phyloP scores from a whole-genome alignment of 2,329 filamentous ascomycete genomes.

The Aspergillus melleus region DNA sequence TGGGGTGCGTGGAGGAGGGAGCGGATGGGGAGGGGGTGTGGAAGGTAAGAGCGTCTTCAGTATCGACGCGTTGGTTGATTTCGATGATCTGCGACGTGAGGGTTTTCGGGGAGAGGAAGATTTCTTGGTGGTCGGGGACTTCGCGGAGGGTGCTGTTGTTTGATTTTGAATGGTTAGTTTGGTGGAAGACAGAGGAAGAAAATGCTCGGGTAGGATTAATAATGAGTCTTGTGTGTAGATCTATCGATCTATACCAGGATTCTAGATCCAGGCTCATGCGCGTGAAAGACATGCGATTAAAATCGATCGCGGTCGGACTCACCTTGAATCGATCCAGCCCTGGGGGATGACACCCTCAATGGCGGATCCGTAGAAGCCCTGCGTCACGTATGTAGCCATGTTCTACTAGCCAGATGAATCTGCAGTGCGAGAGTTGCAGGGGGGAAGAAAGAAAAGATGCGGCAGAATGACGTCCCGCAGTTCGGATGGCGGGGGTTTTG shows the following conservation, averaged over 20 bases:
- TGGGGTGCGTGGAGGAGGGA: constrained; percentile 42
- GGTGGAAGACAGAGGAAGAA: neutral
- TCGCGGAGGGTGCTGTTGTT: constrained; percentile 34
- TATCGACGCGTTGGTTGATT: constrained; percentile 75
- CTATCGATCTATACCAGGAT: no score
- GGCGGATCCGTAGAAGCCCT: constrained; percentile 37
- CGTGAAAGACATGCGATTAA: neutral
- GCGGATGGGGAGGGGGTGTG: constrained; percentile 14
- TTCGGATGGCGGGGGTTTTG: neutral
- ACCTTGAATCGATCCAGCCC: constrained; percentile 41
- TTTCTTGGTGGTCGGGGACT: constrained; percentile 71
- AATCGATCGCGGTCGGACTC: constrained; percentile 7
- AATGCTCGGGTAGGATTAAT: neutral
- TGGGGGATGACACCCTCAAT: constrained; percentile 35
- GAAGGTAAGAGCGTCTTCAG: constrained; percentile 24
- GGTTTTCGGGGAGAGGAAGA: constrained; percentile 80
- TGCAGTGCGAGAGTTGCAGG: neutral
- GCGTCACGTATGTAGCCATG: constrained; percentile 28
- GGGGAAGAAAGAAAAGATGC: neutral
- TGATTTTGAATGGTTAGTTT: neutral
- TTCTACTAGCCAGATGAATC: neutral
- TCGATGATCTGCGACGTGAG: constrained; percentile 89
- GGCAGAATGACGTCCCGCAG: neutral
- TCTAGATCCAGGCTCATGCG: neutral
- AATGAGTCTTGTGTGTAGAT: neutral